Percentiles rank a stretch among this genome's conserved stretches.
phyloP scores from a whole-genome alignment of 2,329 filamentous ascomycete genomes.

The Aspergillus sp. region DNA sequence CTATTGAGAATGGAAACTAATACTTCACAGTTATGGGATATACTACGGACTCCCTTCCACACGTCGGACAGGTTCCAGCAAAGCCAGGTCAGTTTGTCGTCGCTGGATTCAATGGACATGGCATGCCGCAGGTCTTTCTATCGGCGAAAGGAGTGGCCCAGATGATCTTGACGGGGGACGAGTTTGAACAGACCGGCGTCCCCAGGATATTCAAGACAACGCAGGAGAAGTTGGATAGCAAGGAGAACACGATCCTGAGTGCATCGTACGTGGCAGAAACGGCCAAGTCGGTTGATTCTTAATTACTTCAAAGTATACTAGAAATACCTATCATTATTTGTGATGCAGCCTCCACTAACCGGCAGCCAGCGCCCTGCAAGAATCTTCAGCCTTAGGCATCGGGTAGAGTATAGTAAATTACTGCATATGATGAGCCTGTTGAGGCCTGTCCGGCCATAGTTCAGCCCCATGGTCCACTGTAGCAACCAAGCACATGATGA shows the following conservation, averaged over 20 bases:
- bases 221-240: background rate
- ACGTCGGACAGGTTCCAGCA: slow-evolving; percentile 52
- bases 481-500: no score
- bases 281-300: background rate
- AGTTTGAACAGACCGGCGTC: slow-evolving; percentile 1
- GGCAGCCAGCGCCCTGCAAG: no score
- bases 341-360: no score
- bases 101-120: slow-evolving; percentile 65
- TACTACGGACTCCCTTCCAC: slow-evolving; percentile 51
- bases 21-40: slow-evolving; percentile 49
- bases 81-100: slow-evolving; percentile 55
- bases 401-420: no score
- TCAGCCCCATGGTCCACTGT: no score
- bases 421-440: no score
- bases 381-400: no score
- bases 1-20: background rate
- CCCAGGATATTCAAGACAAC: slow-evolving; percentile 3
- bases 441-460: no score
- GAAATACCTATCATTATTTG: no score
- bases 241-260: slow-evolving; percentile 1
- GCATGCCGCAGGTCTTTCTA: slow-evolving; percentile 53
- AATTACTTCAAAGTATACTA: no score
- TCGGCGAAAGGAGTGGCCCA: slow-evolving; percentile 6
- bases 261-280: background rate
- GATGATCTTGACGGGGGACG: background rate